Percentiles rank a stretch among this genome's conserved stretches.
Evolutionary conservation across 352 stramenopile species (phyloP).

Genomic region (Phytophthora foliorum): DNA sequence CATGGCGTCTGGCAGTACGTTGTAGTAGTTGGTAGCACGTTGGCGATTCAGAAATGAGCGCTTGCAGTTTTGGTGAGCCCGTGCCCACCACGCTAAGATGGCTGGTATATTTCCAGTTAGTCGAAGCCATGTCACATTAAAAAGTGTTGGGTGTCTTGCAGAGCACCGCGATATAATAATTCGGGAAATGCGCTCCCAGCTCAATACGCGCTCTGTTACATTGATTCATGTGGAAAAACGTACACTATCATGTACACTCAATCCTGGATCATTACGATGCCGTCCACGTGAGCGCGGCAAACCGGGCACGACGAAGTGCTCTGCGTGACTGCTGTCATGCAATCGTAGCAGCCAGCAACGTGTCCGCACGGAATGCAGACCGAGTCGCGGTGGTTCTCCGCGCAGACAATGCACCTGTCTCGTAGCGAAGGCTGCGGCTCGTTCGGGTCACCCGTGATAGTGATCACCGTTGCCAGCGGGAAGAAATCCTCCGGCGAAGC

Average conservation of each 20-base stretch:
- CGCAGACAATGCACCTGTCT: slow-evolving; percentile 62
- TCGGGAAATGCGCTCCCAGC: neutral
- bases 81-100: slow-evolving; percentile 2
- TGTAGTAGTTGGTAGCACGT: neutral
- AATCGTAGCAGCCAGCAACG: slow-evolving; percentile 61
- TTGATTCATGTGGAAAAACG: neutral
- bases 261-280: slow-evolving; percentile 57
- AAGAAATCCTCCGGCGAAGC: slow-evolving; percentile 14
- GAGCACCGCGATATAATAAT: no score
- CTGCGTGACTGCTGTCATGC: slow-evolving; percentile 48
- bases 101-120: slow-evolving; percentile 32
- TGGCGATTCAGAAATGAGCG: slow-evolving; percentile 32
- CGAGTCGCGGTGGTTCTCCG: slow-evolving; percentile 53
- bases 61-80: neutral
- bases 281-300: slow-evolving; percentile 53
- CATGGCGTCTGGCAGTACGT: slow-evolving; percentile 23
- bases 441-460: slow-evolving; percentile 36
- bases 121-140: slow-evolving; percentile 29
- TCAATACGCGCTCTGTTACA: no score
- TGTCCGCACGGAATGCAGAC: slow-evolving; percentile 75
- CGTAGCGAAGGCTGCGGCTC: slow-evolving; percentile 22
- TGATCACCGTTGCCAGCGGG: slow-evolving; percentile 33
- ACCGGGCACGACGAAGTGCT: slow-evolving; percentile 53
- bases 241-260: slow-evolving; percentile 21
- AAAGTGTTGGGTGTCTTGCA: slow-evolving; percentile 14